Evolutionary conservation across 75 land plant genomes (phyloP), one percentile per base, ranked within the genome.

Genomic region (Cupressus sempervirens): DNA sequence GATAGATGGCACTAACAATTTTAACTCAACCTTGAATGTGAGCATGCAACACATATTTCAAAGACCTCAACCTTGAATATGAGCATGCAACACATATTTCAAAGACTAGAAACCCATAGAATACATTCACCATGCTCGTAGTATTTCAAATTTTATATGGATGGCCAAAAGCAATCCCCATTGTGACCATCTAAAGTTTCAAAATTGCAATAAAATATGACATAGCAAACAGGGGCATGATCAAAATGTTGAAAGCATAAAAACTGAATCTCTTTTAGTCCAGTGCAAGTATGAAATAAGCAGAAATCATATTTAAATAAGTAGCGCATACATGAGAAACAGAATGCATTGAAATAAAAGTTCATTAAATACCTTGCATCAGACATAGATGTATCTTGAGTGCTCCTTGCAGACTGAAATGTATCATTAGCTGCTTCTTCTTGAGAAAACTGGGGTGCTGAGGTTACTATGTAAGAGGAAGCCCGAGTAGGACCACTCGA

Each of bases 341-440:
- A 15, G 11, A 81, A 81, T 18, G 7, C 48, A 45, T 9, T 50
- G 13, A 81, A 53, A 35, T 4, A 18, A 7, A 54, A 82, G 32
- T 30, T 34, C 54, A 32, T 85, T 50, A 41, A 76, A 81, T 91
- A 93, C 94, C 94, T 91, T 80, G 88, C 56, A 83, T 81, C 90
- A 20, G 86, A 2, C 72, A 80, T 40, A 84, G 77, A 82, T 76
- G 84, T n/a, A 81, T 41, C 73, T 77, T 65, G 89, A 35, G 83
- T 30, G 46, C 48, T 54, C 84, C 85, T n/a, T 34, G 83, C 29
- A 56, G 46, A 75, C 77, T 32, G 83, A 52, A 82, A 72, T 30
- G 30, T 20, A 5, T 29, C 88, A 40, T 30, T 34, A 41, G 82
- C 62, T 35, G 85, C 89, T 32, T 80, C 87, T 81, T 84, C 93